Percentiles rank a stretch among this genome's conserved stretches.
These are phyloP conservation scores for Sporothrix schenckii DNA, from an alignment of 2,329 filamentous ascomycete species.

Conservation along the genomic window DNA sequence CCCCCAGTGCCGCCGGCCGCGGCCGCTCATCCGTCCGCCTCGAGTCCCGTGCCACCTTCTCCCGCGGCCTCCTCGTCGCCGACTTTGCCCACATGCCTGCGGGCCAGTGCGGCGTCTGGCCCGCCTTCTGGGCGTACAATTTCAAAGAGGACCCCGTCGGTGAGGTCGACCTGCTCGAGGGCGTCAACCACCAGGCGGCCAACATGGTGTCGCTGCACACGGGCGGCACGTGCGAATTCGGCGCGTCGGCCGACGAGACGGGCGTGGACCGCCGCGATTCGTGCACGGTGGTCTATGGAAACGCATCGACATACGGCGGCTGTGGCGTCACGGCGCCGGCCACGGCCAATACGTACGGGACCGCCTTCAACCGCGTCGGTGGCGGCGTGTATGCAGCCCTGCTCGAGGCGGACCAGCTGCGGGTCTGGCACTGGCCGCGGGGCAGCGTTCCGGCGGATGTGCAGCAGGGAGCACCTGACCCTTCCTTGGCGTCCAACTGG, in stretches of 20 bases:
- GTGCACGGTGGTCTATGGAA: conserved; percentile 44
- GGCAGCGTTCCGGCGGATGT: conserved; percentile 49
- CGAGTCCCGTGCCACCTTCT: conserved; percentile 51
- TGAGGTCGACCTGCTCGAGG: conserved; percentile 60
- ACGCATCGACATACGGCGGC: conserved; percentile 36
- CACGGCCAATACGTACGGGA: background rate
- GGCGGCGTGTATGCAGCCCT: conserved; percentile 38
- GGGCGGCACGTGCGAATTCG: conserved; percentile 28
- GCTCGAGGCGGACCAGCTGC: conserved; percentile 47
- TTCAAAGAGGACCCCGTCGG: conserved; percentile 53
- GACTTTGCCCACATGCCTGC: conserved; percentile 57
- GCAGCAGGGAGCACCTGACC: conserved; percentile 45
- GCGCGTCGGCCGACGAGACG: background rate
- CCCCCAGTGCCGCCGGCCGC: conserved; percentile 37
- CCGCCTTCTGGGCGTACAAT: conserved; percentile 46
- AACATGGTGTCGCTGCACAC: conserved; percentile 57
- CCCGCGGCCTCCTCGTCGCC: conserved; percentile 50
- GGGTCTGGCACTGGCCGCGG: conserved; percentile 52
- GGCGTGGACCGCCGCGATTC: background rate
- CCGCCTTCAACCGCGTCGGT: background rate
- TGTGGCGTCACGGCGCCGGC: conserved; percentile 1
- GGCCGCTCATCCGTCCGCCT: conserved; percentile 51
- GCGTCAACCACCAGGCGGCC: conserved; percentile 49
- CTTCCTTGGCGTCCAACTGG: conserved; percentile 43
- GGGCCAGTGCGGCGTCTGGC: conserved; percentile 55